Conservation (phyloP, 495 filamentous ascomycete genomes). For the Cercophora scortea region DNA sequence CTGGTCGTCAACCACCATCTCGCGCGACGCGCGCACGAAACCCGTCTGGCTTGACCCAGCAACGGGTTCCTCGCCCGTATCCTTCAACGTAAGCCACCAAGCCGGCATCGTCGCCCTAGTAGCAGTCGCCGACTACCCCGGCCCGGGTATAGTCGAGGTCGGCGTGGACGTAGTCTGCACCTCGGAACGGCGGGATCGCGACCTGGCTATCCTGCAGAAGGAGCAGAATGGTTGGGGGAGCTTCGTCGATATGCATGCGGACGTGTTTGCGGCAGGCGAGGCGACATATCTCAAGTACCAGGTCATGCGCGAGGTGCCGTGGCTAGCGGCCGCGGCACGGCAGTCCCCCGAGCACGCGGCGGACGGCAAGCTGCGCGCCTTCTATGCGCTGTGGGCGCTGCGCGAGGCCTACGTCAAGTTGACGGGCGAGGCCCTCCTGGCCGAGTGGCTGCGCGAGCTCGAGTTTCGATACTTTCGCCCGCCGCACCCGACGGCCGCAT, state of each 20-base stretch:
- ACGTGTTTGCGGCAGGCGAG: slow-evolving; percentile 56
- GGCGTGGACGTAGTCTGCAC: slow-evolving; percentile 72
- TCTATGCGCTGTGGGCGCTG: slow-evolving; percentile 84
- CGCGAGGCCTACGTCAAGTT: slow-evolving; percentile 93
- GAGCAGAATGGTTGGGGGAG: slow-evolving; percentile 50
- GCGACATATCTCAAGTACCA: slow-evolving; percentile 28
- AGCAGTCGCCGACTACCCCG: slow-evolving; percentile 29
- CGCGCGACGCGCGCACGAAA: slow-evolving; percentile 52
- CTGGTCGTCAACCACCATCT: slow-evolving; percentile 57
- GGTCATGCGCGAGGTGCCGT: slow-evolving; percentile 16
- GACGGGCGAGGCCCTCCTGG: slow-evolving; percentile 80
- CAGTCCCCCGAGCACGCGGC: slow-evolving; percentile 13
- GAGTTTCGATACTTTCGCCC: slow-evolving; percentile 31
- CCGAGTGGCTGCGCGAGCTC: slow-evolving; percentile 61
- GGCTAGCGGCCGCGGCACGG: slow-evolving; percentile 8
- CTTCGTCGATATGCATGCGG: slow-evolving; percentile 72
- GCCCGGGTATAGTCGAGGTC: slow-evolving; percentile 30
- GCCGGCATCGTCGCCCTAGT: slow-evolving; percentile 61
- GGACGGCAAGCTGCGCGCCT: slow-evolving; percentile 52
- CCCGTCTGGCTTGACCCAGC: slow-evolving; percentile 41
- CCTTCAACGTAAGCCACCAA: slow-evolving; percentile 89
- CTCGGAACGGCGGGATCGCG: slow-evolving; percentile 53
- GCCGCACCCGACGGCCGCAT: slow-evolving; percentile 17
- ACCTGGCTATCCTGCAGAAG: slow-evolving; percentile 35
- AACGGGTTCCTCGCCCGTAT: slow-evolving; percentile 34